These are phyloP conservation scores for Pestalotiopsis sp. DNA, from an alignment of 2,329 filamentous ascomycete genomes.

Conservation along the genomic window DNA sequence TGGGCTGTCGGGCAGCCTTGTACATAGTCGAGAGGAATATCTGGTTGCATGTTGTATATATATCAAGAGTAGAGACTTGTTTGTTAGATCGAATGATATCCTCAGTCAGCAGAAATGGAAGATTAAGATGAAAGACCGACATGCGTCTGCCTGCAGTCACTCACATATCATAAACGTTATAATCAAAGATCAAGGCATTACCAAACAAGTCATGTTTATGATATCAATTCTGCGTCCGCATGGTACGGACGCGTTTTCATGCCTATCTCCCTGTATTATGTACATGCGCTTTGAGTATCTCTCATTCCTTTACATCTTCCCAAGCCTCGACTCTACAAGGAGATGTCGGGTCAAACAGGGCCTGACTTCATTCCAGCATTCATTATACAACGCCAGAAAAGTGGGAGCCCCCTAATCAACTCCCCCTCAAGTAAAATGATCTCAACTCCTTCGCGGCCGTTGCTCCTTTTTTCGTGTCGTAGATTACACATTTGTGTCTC, in stretches of 20 bases:
- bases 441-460: slow-evolving; percentile 12
- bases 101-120: background rate
- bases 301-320: background rate
- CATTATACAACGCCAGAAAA: background rate
- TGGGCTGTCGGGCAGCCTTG: background rate
- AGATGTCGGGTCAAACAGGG: background rate
- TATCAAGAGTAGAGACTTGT: background rate
- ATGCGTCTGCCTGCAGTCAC: background rate
- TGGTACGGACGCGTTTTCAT: background rate
- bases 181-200: no score
- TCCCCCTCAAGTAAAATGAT: background rate
- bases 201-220: background rate
- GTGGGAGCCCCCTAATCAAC: background rate
- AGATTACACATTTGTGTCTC: slow-evolving; percentile 27
- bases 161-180: no score
- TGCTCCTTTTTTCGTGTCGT: background rate
- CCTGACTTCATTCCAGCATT: background rate
- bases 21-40: background rate
- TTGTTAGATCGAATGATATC: background rate
- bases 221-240: background rate
- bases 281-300: background rate
- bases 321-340: background rate
- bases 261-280: background rate
- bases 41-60: background rate
- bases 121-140: no score